Conservation (phyloP, 2,329 filamentous ascomycete species). For the Sporothrix variecibatus region DNA sequence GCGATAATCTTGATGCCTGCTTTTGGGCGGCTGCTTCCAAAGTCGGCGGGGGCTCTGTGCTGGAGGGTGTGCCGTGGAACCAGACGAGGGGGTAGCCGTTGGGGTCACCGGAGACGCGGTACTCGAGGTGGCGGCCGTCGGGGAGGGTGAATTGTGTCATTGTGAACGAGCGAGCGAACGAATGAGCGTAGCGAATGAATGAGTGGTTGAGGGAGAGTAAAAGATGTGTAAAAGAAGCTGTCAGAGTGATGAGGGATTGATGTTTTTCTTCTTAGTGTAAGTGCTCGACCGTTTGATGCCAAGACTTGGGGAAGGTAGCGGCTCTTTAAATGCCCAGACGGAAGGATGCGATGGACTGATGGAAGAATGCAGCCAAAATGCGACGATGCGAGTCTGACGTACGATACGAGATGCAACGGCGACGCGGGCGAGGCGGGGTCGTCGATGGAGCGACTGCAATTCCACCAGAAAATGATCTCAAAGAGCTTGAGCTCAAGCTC, state of each 20-base stretch:
- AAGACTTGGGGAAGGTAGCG: background rate
- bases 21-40: background rate
- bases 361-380: background rate
- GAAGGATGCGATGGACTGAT: background rate
- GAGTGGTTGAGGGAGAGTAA: background rate
- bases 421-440: no score
- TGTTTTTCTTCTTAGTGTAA: no score
- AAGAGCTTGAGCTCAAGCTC: no score
- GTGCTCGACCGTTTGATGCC: background rate
- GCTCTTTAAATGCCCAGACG: background rate
- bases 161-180: background rate
- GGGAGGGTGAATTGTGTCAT: constrained; percentile 12
- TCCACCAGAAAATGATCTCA: no score
- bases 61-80: constrained; percentile 19
- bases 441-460: no score
- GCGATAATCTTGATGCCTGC: constrained; percentile 15
- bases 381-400: no score
- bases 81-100: constrained; percentile 9
- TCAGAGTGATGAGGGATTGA: background rate
- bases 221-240: background rate
- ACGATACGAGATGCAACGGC: no score
- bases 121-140: background rate
- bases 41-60: background rate
- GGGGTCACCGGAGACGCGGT: background rate
- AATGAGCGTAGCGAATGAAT: background rate